Percentiles rank a stretch among this genome's conserved stretches.
These are phyloP conservation scores for Tubosaeta sp. DNA, from an alignment of 768 basidiomycete genomes.

Conservation along the genomic window DNA sequence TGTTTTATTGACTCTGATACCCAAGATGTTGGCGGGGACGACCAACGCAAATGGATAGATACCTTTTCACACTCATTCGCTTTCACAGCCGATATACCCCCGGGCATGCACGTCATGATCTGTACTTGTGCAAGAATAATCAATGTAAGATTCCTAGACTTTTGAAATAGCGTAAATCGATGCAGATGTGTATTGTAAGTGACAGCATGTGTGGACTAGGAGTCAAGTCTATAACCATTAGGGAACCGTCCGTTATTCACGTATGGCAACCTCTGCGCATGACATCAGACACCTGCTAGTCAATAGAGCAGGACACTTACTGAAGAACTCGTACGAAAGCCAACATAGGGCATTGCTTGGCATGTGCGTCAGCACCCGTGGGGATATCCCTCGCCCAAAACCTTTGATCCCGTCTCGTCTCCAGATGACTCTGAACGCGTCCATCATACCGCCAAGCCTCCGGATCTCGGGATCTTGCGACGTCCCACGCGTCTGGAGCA, in stretches of 20 bases:
- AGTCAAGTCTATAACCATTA: slow-evolving; percentile 14
- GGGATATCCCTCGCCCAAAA: slow-evolving; percentile 82
- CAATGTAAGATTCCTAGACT: neutral
- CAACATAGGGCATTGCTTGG: slow-evolving; percentile 97
- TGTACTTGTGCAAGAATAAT: slow-evolving; percentile 1
- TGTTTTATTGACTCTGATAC: slow-evolving; percentile 8
- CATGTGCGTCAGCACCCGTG: slow-evolving; percentile 91
- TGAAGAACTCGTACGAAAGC: slow-evolving; percentile 98
- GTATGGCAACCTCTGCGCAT: slow-evolving; percentile 60
- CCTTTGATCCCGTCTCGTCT: slow-evolving; percentile 79
- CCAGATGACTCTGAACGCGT: slow-evolving; percentile 89
- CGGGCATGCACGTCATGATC: neutral
- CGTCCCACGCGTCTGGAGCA: slow-evolving; percentile 92
- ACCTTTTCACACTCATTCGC: neutral
- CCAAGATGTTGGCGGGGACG: neutral
- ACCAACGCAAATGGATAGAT: slow-evolving; percentile 8
- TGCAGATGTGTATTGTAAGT: slow-evolving; percentile 14
- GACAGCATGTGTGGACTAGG: slow-evolving; percentile 2
- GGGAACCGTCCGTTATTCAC: slow-evolving; percentile 29
- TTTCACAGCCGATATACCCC: neutral
- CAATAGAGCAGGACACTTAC: slow-evolving; percentile 43
- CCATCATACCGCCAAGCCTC: slow-evolving; percentile 74
- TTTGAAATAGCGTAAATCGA: slow-evolving; percentile 5
- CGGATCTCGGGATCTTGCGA: slow-evolving; percentile 83
- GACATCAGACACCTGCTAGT: slow-evolving; percentile 5